Conservation (phyloP, 805 yeast species). For the Metschnikowia koreensis region DNA sequence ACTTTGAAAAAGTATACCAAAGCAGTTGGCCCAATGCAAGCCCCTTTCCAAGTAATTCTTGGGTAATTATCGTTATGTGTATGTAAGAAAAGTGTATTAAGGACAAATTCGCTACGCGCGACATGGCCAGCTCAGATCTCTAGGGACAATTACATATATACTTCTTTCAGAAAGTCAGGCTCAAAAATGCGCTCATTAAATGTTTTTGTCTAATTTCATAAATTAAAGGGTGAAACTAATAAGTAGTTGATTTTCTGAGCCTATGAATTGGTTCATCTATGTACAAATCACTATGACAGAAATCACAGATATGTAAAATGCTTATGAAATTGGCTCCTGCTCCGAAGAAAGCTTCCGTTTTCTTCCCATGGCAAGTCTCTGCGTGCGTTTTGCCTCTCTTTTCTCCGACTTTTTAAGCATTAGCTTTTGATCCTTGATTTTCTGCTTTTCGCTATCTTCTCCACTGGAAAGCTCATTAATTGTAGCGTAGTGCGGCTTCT, state of each 20-base stretch:
- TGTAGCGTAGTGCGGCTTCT: conserved; percentile 23
- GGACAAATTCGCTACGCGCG: not conserved
- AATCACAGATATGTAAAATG: too few species aligned
- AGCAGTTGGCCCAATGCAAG: too few species aligned
- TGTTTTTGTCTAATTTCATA: too few species aligned
- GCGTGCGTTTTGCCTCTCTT: conserved; percentile 34
- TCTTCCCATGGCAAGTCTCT: conserved; percentile 23
- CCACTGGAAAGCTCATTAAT: conserved; percentile 24
- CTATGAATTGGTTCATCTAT: not conserved
- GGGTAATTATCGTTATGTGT: too few species aligned
- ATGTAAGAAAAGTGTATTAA: too few species aligned
- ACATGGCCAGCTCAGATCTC: not conserved
- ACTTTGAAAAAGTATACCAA: too few species aligned
- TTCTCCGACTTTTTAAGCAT: conserved; percentile 28
- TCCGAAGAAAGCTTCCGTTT: conserved; percentile 8
- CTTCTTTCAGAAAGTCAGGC: not conserved
- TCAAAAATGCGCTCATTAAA: too few species aligned
- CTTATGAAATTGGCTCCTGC: not conserved
- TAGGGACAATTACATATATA: too few species aligned
- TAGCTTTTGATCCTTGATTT: conserved; percentile 24
- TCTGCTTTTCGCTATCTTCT: conserved; percentile 20
- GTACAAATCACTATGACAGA: not conserved
- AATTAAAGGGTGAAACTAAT: not conserved
- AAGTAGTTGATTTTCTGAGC: not conserved
- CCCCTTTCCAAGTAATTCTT: too few species aligned